Base-by-base conservation (phyloP, 2,329 filamentous ascomycete genomes). In the Aspergillus uvarum region DNA sequence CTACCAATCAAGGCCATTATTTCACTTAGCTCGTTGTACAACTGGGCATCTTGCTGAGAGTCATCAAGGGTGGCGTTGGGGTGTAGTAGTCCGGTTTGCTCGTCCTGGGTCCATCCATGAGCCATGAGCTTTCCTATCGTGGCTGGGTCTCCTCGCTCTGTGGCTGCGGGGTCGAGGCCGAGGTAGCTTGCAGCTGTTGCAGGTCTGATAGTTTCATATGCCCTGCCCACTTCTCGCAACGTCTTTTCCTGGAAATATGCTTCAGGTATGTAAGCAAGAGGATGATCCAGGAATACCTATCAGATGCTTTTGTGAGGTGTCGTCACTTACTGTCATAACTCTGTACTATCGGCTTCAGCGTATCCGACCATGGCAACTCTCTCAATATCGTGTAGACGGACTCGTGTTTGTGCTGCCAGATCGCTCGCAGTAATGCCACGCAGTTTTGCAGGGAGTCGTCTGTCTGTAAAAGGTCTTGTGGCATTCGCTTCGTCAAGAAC, bases 171-270 rank as follows among this genome's bases (percentile, higher is more conserved):
- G 29, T 76, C 71, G 32, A 77, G 68, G 3, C 76, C 76, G 16
- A 79, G 68, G 58, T 77, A 76, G 31, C 44, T 65, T 51, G 74
- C 76, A 10, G 73, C 75, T 16, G 68, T 66, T 10, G 70, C 66
- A 31, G 74, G 72, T 56, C 75, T 67, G 58, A 79, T 77, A 5
- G 75, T 72, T 61, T 74, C 73, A 64, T 76, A 79, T n/a, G 73
- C 72, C 54, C 64, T 68, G 65, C 75, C 77, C 59, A 77, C 65
- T 56, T 75, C 72, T 47, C 70, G 70, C 59, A 78, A 67, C 10
- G 75, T 73, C 47, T 74, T 75, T 57, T 77, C 69, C 63, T 76
- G 71, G 59, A 76, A 77, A 58, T 76, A 72, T 42, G 60, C 76
- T 78, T 54, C 3, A 48, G 4, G 19, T 3, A 7, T 12, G 44